Evolutionary conservation across 2,329 filamentous ascomycete species (phyloP), one percentile per base, ranked within the genome.

Genomic region (Aureobasidium melanogenum): DNA sequence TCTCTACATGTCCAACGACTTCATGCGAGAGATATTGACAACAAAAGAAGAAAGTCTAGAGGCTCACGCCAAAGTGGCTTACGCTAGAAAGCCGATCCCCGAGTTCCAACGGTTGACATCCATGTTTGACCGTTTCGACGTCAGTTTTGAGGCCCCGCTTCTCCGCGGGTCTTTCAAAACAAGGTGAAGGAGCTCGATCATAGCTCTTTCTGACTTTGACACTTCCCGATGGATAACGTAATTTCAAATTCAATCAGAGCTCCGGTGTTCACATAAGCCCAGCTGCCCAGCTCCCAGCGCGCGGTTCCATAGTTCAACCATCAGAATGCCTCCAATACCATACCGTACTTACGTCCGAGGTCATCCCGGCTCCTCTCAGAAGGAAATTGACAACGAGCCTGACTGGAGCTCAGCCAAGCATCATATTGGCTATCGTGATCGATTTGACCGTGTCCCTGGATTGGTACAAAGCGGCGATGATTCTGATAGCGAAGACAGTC

Each of bases 351-450:
- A 57, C 26, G 69, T 69, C 2, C 67, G 65, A 19, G 46, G 70
- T 38, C 75, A 76, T 64, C 73, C 74, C 0, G 77, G 76, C 6
- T 77, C 76, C 0, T 69, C 73, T 0, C 65, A 63, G 5, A 64
- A 72, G 30, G 77, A 77, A 12, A 76, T 80, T 34, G 67, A 69
- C 17, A 67, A 73, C 6, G 78, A 80, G 65, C 76, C 77, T 1
- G 68, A 78, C 48, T 80, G 78, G 77, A 64, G 64, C 15, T 63
- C 64, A 0, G 69, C 69, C 1, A n/a, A 75, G 63, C 75, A 79
- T 60, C 72, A 72, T 5, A 68, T 78, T 41, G 77, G 77, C 1
- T 75, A 70, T 66, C 70, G 68, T 41, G 74, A 77, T 55, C 62
- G 66, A 1, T 66, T 73, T 39, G 70, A 74, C 47, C 71, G 75